Evolutionary conservation across 495 filamentous ascomycete genomes (phyloP), one percentile per base, ranked within the genome.

Genomic region (Penicillium subrubescens): DNA sequence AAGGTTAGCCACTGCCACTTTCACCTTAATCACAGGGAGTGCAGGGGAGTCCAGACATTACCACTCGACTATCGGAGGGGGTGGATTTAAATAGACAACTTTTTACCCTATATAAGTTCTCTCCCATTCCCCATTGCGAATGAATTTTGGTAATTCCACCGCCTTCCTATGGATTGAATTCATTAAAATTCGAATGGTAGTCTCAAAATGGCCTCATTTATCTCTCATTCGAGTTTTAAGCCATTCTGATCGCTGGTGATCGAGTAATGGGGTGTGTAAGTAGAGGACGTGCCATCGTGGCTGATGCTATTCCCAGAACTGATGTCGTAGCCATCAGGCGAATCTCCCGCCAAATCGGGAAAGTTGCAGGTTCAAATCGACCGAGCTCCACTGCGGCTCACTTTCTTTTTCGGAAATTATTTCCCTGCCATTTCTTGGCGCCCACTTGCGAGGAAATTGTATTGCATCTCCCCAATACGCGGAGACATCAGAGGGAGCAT

Each of bases 61-160:
- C 31, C 54, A 57, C 54, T 57, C 31, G 54, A 57, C 54, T 19
- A 41, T 19, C 15, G 54, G 54, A 37, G 54, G 54, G 54, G 31
- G 54, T 57, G 41, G 54, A n/a, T 57, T 57, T 34, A 11, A 4
- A 37, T 6, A 14, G 5, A 23, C 14, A 10, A n/a, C 12, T 17
- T 31, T 29, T 31, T 27, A 31, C 27, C 23, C 48, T 21, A 27
- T 53, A 5, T 7, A 53, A 31, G 29, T 19, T 53, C 17, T n/a
- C 29, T 12, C 19, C 2, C 3, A 54, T 29, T 29, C 17, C 29
- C 14, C 19, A 1, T 23, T 48, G 44, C 3, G 44, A 1, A 48
- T 27, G 8, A 12, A 5, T 2, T 4, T 1, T n/a, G 2, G 44
- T 0, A 11, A 25, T 10, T 5, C 8, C 8, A 48, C 44, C 19